These are phyloP conservation scores for Cyclanthera cordifolia DNA, from an alignment of 306 rosid genomes.

Conservation along the genomic window DNA sequence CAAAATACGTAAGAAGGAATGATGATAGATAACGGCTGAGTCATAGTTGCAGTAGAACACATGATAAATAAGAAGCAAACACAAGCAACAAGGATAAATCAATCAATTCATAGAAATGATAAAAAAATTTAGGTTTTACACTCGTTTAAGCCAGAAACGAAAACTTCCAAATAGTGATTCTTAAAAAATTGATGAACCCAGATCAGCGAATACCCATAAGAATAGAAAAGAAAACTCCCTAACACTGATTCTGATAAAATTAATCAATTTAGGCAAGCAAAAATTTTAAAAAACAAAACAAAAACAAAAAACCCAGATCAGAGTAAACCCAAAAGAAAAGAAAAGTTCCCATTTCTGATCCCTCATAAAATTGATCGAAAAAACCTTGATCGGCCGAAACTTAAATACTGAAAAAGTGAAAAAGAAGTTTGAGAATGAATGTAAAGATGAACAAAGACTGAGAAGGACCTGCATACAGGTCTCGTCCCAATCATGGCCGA, in stretches of 20 bases:
- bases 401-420: neutral
- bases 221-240: neutral
- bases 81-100: neutral
- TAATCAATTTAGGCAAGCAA: neutral
- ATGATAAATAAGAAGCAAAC: neutral
- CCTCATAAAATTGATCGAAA: no score
- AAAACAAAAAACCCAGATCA: neutral
- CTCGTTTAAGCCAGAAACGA: neutral
- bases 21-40: neutral
- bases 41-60: neutral
- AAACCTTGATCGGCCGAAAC: neutral
- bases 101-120: neutral
- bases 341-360: neutral
- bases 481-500: conserved; percentile 74
- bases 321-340: neutral
- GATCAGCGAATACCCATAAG: neutral
- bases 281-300: no score
- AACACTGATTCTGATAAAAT: neutral
- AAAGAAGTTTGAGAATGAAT: neutral
- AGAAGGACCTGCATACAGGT: conserved; percentile 69
- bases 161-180: neutral
- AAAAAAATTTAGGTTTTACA: neutral
- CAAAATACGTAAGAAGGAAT: neutral
- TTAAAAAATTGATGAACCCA: neutral
- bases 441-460: neutral